These are phyloP conservation scores for Aspergillus sp. DNA, from an alignment of 2,329 filamentous ascomycete species.

Conservation along the genomic window DNA sequence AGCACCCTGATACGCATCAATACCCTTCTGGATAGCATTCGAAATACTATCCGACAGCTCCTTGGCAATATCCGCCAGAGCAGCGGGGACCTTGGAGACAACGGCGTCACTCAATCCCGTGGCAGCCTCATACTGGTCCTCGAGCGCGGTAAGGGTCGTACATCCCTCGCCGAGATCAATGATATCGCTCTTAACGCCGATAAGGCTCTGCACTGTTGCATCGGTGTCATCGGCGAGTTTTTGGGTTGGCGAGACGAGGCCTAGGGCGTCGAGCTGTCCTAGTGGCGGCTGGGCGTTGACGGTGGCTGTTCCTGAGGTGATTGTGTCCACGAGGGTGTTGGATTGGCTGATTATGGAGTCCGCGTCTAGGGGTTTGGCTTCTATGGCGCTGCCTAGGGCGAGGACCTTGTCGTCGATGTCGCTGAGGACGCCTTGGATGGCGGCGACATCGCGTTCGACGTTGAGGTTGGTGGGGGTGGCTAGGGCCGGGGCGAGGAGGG, in stretches of 20 bases:
- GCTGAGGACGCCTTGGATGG: slow-evolving; percentile 12
- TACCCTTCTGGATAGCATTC: slow-evolving; percentile 28
- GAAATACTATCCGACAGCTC: slow-evolving; percentile 25
- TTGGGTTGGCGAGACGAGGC: slow-evolving; percentile 14
- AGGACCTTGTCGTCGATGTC: slow-evolving; percentile 15
- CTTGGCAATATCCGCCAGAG: slow-evolving; percentile 19
- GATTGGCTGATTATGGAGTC: slow-evolving; percentile 7
- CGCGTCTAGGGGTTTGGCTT: not conserved
- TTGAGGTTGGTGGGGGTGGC: slow-evolving; percentile 6
- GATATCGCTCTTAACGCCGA: slow-evolving; percentile 8
- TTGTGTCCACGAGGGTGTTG: slow-evolving; percentile 13
- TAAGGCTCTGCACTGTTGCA: slow-evolving; percentile 1
- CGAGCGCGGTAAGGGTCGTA: not conserved
- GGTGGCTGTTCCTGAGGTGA: slow-evolving; percentile 11
- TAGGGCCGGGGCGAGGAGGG: slow-evolving; percentile 7
- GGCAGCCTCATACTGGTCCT: not conserved
- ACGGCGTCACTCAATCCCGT: not conserved
- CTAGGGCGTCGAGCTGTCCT: slow-evolving; percentile 12
- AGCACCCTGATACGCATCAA: slow-evolving; percentile 16
- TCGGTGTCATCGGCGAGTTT: slow-evolving; percentile 12
- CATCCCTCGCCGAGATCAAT: slow-evolving; percentile 10
- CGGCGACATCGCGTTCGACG: slow-evolving; percentile 8
- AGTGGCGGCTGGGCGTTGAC: slow-evolving; percentile 8
- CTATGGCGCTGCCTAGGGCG: slow-evolving; percentile 4
- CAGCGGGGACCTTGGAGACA: slow-evolving; percentile 1